Evolutionary conservation across 352 stramenopile species (phyloP), one percentile per base, ranked within the genome.

Genomic region (Pythium sp.): DNA sequence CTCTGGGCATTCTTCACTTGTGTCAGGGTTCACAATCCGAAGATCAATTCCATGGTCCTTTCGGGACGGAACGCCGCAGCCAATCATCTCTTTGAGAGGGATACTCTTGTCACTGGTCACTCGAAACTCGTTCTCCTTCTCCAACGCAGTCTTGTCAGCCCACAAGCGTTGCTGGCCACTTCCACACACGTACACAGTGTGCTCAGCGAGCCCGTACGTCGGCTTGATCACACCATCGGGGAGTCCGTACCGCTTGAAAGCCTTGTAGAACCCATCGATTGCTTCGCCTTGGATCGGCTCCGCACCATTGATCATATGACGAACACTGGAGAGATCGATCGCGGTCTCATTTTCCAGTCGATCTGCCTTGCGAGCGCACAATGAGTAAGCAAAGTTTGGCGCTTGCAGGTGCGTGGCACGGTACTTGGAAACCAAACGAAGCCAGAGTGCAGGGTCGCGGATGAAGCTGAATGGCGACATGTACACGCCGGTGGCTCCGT

Each of bases 181-280:
- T 20, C 96, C 97, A 62, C 93, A 99, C 60, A 99, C 97, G 76
- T 98, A 99, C 38, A 99, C 98, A 1, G 97, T 99, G 76, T 99
- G 94, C 80, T 99, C 98, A 11, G 98, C 98, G n/a, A 99, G 80
- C n/a, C 98, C 98, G 76, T 99, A 99, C 18, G 95, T 99, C 3
- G 97, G 97, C 68, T 95, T 97, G 64, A 99, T 93, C 5, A 98
- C 95, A 38, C 82, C 84, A 1, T 77, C 55, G 1, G 64, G 56
- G 2, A 99, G 77, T 14, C 95, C 93, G 72, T 92, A 98, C 7
- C 79, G 85, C 58, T 68, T 74, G 77, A 99, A 99, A 2, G 84
- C 87, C 5, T 72, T 75, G 68, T 97, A 91, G 62, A 99, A 99
- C 2, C 73, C 77, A 54, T 97, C 81, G 2, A 98, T 87, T 0